Base-by-base conservation (phyloP, 768 basidiomycete genomes). In the Boletus insuetus region DNA sequence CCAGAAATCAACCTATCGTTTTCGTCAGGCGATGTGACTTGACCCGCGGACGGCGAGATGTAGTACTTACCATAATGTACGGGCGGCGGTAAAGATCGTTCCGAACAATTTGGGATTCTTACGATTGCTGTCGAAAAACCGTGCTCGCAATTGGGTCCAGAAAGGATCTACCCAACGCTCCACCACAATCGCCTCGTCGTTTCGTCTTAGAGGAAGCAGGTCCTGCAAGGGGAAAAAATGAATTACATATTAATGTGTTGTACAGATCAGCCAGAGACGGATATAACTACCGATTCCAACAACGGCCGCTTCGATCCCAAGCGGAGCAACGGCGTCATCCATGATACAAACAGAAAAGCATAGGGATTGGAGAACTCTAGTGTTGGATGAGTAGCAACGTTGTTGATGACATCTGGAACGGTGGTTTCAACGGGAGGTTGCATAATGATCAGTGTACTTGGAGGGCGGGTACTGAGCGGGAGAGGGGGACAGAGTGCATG, bases 201-300 rank as follows among this genome's bases (percentile, higher is more conserved):
- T 63, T 34, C 64, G 66, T 57, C 58, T 65, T 13, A 67, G 46
- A 47, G 66, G 66, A 31, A 68, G 53, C 29, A 67, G 32, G 43
- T 67, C 66, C 66, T 68, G 47, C 55, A 59, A 10, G 9, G 40
- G 48, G 40, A 42, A 44, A 53, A 54, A 48, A 55, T 39, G 26
- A 44, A 54, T 51, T 53, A 62, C 19, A 64, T 49, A 47, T 62
- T 46, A 63, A 66, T 43, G 37, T 55, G 53, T 56, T 52, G 32
- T 67, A 64, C 58, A 59, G 5, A 6, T 64, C 31, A 67, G 14
- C 65, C 60, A 58, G 58, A 64, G 56, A 39, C 19, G 31, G 60
- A 67, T 55, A 67, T 64, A 67, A 63, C 63, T 63, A 67, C 66
- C 66, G 66, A 63, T 67, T 67, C 63, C 60, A 67, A 52, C 56